phyloP scores from a whole-genome alignment of 805 yeast species.

The Candida manassasensis region DNA sequence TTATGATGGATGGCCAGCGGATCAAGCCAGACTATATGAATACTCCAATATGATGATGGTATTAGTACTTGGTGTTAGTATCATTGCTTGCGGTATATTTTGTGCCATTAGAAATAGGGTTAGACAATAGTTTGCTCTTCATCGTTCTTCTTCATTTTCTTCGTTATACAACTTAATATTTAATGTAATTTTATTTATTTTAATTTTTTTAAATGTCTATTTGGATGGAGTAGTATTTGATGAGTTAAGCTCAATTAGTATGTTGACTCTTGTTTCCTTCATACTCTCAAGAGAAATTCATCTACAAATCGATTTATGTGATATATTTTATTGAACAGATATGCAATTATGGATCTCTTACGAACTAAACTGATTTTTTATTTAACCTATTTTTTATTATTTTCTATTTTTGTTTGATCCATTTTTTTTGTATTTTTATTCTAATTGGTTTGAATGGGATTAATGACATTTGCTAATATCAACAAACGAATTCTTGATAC shows the following conservation, averaged over 20 bases:
- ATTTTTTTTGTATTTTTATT: conserved; percentile 37
- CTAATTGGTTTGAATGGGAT: conserved; percentile 41
- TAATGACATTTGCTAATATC: neutral
- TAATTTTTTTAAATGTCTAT: too few relatives aligned
- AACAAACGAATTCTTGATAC: neutral
- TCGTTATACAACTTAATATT: too few relatives aligned
- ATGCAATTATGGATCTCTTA: too few relatives aligned
- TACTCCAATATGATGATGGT: conserved; percentile 82
- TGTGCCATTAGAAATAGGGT: conserved; percentile 25
- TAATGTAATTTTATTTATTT: too few relatives aligned
- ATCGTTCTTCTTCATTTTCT: too few relatives aligned
- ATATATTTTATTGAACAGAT: too few relatives aligned
- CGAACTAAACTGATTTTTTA: too few relatives aligned
- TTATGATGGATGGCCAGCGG: conserved; percentile 83
- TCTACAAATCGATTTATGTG: too few relatives aligned
- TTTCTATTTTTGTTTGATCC: neutral
- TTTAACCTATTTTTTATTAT: neutral
- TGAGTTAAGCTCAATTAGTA: too few relatives aligned
- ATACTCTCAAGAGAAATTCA: too few relatives aligned
- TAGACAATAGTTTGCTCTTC: conserved; percentile 18
- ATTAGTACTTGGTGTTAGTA: conserved; percentile 67
- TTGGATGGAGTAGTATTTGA: too few relatives aligned
- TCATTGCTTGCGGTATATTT: conserved; percentile 40
- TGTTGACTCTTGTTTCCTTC: too few relatives aligned
- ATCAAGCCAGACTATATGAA: conserved; percentile 51